A percentile compares a stretch with the other conserved stretches of the same genome.
These are phyloP conservation scores for Euryodendron excelsum DNA, from an alignment of 148 eudicot genomes.

Conservation along the genomic window DNA sequence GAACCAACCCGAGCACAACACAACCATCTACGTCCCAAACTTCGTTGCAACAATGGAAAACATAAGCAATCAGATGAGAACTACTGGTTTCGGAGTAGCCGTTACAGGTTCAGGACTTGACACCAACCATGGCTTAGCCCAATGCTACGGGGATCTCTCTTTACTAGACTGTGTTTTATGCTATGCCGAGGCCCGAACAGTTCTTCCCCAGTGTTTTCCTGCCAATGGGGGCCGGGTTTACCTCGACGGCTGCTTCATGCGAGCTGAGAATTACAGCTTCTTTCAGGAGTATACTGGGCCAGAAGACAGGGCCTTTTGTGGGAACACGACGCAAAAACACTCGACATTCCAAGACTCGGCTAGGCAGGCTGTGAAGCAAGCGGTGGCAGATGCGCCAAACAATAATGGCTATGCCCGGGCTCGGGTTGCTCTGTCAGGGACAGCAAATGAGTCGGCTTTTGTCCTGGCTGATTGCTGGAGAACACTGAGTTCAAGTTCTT, in stretches of 20 bases:
- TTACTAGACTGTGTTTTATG: constrained; percentile 49
- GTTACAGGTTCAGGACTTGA: constrained; percentile 33
- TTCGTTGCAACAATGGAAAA: constrained; percentile 36
- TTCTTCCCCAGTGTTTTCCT: constrained; percentile 53
- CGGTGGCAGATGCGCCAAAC: constrained; percentile 26
- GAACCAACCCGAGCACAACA: constrained; percentile 21
- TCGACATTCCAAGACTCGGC: constrained; percentile 23
- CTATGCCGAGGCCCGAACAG: constrained; percentile 47
- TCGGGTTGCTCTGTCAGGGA: constrained; percentile 18
- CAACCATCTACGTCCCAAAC: constrained; percentile 25
- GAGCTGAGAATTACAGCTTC: constrained; percentile 42
- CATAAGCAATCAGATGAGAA: constrained; percentile 34
- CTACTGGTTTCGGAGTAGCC: constrained; percentile 35
- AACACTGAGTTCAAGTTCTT: constrained; percentile 34
- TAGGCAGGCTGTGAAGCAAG: constrained; percentile 30
- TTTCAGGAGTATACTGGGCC: constrained; percentile 34
- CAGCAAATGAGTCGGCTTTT: constrained; percentile 38
- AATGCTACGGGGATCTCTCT: constrained; percentile 63
- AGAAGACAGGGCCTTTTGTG: constrained; percentile 33
- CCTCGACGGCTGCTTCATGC: constrained; percentile 54
- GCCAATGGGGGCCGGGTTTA: constrained; percentile 36
- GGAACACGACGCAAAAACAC: constrained; percentile 26
- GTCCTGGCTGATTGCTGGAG: constrained; percentile 59
- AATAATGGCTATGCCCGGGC: constrained; percentile 33
- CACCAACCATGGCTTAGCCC: constrained; percentile 42